Evolutionary conservation across 352 stramenopile species (phyloP), one percentile per base, ranked within the genome.

Genomic region (Globisporangium camurandrum): DNA sequence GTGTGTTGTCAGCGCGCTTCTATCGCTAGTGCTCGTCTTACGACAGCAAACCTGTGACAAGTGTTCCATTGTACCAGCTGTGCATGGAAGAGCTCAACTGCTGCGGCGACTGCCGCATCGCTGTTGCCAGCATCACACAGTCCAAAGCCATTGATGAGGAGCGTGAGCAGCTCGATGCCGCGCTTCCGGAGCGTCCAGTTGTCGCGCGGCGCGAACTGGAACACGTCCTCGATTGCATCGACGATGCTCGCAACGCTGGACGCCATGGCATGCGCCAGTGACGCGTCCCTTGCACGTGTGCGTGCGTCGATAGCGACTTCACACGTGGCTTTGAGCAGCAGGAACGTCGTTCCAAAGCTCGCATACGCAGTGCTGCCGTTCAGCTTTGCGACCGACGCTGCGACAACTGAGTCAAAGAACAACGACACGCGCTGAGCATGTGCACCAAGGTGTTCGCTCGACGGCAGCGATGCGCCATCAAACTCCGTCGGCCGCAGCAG

Each of bases 151-250:
- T 81, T 64, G 7, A 87, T 51, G 2, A 87, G 20, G 17, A 78
- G 46, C 9, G 65, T 58, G 20, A 87, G 57, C 5, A 87, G 54
- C 20, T 85, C 72, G 3, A 85, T 51, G 10, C 56, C 72, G 17
- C 75, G 67, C 37, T 78, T 77, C 2, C 75, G 66, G 20, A 82
- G 41, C 33, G 78, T 19, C 75, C 75, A 87, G 51, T 83, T 63
- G 9, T 80, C 65, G 19, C 75, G 66, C 34, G 66, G 56, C 1
- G 36, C 67, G 17, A 67, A 73, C 19, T 75, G 71, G 36, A 84
- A 82, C 1, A 59, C 58, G 47, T 84, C 72, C 40, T 87, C 75
- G 3, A 87, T 76, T 9, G 66, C 64, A 34, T 87, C 75, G 28
- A 76, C 66, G 19, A 85, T 66, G 28, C 51, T 76, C 6, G 44